phyloP scores from a whole-genome alignment of 768 basidiomycete species.

The Termitomyces bulborhizus region DNA sequence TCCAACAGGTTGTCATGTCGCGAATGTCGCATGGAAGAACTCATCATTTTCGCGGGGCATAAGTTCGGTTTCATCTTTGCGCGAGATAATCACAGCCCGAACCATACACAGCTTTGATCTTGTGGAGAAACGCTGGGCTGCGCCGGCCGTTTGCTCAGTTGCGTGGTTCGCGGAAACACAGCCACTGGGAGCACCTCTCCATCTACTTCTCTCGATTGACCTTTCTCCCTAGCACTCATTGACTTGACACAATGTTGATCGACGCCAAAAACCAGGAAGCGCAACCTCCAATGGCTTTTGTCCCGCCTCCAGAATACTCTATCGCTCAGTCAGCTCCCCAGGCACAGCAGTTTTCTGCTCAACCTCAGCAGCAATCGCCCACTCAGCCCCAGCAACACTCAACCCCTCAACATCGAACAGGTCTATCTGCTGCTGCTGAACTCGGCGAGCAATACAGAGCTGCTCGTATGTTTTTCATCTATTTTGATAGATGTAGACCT shows the following conservation, averaged over 20 bases:
- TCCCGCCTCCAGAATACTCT: neutral
- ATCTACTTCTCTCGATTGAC: neutral
- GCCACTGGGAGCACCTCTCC: neutral
- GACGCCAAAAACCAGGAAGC: neutral
- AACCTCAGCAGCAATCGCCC: neutral
- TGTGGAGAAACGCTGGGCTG: neutral
- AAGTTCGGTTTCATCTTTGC: neutral
- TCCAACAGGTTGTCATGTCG: too few species aligned
- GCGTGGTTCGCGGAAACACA: neutral
- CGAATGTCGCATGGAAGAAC: neutral
- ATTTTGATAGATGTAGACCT: neutral
- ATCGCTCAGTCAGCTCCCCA: neutral
- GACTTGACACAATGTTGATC: neutral
- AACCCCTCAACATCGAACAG: neutral
- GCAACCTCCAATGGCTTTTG: neutral
- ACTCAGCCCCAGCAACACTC: neutral
- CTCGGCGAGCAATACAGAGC: conserved; percentile 13
- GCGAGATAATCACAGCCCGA: neutral
- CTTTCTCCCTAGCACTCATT: neutral
- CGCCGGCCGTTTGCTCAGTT: neutral
- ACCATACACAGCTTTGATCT: neutral
- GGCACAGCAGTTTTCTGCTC: neutral
- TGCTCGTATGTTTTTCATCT: conserved; percentile 5
- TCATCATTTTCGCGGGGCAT: neutral
- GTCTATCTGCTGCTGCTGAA: conserved; percentile 1